Evolutionary conservation across 2,329 filamentous ascomycete species (phyloP).

Genomic region (Diaporthe sp.): DNA sequence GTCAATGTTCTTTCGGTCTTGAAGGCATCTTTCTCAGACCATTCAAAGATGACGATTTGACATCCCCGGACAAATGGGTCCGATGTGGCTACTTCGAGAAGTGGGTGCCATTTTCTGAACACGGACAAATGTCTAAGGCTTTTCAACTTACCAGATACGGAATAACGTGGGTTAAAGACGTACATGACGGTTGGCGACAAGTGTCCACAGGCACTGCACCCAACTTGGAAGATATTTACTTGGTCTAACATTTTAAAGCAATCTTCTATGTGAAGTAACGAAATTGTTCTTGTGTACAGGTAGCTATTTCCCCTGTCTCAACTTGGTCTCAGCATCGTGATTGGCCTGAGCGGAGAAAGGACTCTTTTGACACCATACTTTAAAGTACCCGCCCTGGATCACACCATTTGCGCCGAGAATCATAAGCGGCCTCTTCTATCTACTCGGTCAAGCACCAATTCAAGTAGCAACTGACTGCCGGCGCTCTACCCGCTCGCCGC

Average conservation of each 20-base stretch:
- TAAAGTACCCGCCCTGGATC: too few species aligned
- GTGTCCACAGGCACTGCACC: neutral
- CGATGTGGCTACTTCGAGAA: neutral
- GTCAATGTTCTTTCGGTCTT: neutral
- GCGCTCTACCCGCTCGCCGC: too few species aligned
- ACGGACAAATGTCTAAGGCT: neutral
- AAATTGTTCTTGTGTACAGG: neutral
- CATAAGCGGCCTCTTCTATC: too few species aligned
- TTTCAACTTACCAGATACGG: neutral
- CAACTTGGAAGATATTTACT: constrained; percentile 3
- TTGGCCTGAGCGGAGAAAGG: neutral
- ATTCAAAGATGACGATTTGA: neutral
- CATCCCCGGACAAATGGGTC: neutral
- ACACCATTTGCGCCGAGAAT: too few species aligned
- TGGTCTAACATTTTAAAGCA: constrained; percentile 52
- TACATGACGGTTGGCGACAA: neutral
- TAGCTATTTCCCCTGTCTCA: neutral
- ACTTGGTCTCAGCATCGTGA: neutral
- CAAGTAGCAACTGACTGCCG: neutral
- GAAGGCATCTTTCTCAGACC: neutral
- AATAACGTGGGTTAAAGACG: neutral
- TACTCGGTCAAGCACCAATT: too few species aligned
- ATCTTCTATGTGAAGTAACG: neutral
- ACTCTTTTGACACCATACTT: neutral
- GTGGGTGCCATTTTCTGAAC: neutral